Evolutionary conservation across 192 early-diverging fungal species (phyloP).

Genomic region (Coemansia sp.): DNA sequence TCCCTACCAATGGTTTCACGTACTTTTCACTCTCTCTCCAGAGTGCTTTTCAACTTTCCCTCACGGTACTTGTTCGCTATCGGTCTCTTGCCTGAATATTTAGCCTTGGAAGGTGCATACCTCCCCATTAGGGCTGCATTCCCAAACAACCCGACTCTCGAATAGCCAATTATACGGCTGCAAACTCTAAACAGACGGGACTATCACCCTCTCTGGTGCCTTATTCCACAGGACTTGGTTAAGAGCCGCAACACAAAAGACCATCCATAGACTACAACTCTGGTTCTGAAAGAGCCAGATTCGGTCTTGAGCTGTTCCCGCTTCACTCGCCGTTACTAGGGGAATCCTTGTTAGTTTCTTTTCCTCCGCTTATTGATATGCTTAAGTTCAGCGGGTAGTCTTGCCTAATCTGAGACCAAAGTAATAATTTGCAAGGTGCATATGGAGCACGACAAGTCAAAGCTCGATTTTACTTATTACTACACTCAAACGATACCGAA

Average conservation of each 20-base stretch:
- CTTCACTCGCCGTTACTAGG: constrained; percentile 77
- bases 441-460: background rate
- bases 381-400: constrained; percentile 77
- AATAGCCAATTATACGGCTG: constrained; percentile 12
- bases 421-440: constrained; percentile 1
- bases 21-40: constrained; percentile 83
- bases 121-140: constrained; percentile 74
- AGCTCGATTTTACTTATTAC: background rate
- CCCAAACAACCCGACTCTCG: constrained; percentile 76
- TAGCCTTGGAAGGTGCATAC: constrained; percentile 80
- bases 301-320: constrained; percentile 72
- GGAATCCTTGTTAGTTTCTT: constrained; percentile 81
- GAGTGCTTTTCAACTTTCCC: constrained; percentile 84
- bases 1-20: constrained; percentile 84
- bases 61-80: constrained; percentile 88
- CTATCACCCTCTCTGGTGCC: constrained; percentile 76
- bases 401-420: constrained; percentile 62
- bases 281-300: constrained; percentile 25
- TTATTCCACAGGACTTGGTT: constrained; percentile 66
- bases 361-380: constrained; percentile 83
- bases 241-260: constrained; percentile 43
- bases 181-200: constrained; percentile 56
- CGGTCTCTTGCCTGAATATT: constrained; percentile 80
- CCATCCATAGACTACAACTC: constrained; percentile 67
- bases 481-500: background rate